Evolutionary conservation across 805 yeast genomes (phyloP).

Genomic region (Debaryomyces castellii): DNA sequence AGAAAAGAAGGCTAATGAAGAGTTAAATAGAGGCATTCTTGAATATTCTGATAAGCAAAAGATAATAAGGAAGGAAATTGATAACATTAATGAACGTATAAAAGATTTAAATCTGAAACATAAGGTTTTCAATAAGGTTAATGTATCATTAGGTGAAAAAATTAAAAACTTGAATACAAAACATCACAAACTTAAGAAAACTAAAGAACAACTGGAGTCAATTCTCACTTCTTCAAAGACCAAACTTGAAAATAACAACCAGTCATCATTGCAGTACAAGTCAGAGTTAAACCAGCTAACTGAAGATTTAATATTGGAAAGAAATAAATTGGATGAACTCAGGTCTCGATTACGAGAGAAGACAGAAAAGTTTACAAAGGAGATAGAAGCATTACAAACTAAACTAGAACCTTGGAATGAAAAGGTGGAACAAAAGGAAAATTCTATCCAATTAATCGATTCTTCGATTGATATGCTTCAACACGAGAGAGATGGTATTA

Average conservation of each 20-base stretch:
- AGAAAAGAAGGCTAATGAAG: slow-evolving; percentile 24
- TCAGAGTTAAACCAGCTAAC: slow-evolving; percentile 47
- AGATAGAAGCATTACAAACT: slow-evolving; percentile 62
- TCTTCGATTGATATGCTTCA: slow-evolving; percentile 62
- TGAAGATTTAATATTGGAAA: slow-evolving; percentile 50
- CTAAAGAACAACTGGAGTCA: slow-evolving; percentile 47
- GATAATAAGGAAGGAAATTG: slow-evolving; percentile 11
- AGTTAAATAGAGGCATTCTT: slow-evolving; percentile 23
- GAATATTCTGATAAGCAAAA: slow-evolving; percentile 34
- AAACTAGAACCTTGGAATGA: slow-evolving; percentile 83
- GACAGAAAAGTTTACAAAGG: slow-evolving; percentile 64
- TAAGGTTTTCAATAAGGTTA: slow-evolving; percentile 43
- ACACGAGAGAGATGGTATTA: slow-evolving; percentile 43
- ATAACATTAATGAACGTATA: slow-evolving; percentile 18
- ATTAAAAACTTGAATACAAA: slow-evolving; percentile 62
- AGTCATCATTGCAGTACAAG: slow-evolving; percentile 44
- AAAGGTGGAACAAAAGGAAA: slow-evolving; percentile 59
- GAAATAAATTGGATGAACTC: slow-evolving; percentile 56
- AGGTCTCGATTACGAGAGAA: slow-evolving; percentile 68
- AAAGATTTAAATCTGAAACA: slow-evolving; percentile 23
- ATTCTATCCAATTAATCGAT: slow-evolving; percentile 62
- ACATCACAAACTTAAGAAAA: slow-evolving; percentile 57
- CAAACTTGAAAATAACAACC: slow-evolving; percentile 45
- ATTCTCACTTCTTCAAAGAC: slow-evolving; percentile 44
- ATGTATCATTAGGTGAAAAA: slow-evolving; percentile 75